phyloP scores from a whole-genome alignment of 129 eudicot species.

The Smallanthus sonchifolius region DNA sequence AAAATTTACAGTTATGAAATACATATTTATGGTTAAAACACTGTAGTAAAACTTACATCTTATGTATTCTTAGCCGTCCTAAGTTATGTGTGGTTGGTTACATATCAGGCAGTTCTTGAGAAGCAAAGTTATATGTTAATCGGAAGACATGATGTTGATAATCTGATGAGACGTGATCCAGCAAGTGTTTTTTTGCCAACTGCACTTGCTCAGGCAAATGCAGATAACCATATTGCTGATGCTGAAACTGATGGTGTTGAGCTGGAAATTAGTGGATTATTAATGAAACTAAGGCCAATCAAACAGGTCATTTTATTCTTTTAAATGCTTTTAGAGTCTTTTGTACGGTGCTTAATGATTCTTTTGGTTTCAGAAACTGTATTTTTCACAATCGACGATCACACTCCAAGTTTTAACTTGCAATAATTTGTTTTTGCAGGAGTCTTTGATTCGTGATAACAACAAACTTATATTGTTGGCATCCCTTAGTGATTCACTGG shows the following conservation, averaged over 20 bases:
- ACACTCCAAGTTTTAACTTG: background rate
- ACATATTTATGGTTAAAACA: background rate
- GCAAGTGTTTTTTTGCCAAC: conserved; percentile 78
- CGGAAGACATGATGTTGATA: conserved; percentile 92
- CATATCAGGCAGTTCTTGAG: conserved; percentile 95
- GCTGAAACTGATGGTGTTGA: conserved; percentile 61
- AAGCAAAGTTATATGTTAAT: conserved; percentile 99
- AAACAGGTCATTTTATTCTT: conserved; percentile 56
- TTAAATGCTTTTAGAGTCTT: background rate
- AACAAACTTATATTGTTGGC: conserved; percentile 89
- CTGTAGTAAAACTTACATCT: background rate
- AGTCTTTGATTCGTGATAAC: conserved; percentile 89
- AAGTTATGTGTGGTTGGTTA: background rate
- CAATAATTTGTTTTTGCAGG: conserved; percentile 46
- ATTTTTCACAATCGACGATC: no score
- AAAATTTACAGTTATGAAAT: background rate
- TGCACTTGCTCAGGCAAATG: conserved; percentile 43
- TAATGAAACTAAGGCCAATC: conserved; percentile 89
- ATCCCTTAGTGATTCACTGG: conserved; percentile 93
- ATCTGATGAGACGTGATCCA: conserved; percentile 79
- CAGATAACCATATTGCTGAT: conserved; percentile 42
- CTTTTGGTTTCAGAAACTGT: background rate
- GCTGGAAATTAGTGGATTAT: conserved; percentile 63
- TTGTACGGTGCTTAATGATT: background rate
- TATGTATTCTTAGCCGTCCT: background rate